These are phyloP conservation scores for Colletotrichum cuscutae DNA, from an alignment of 2,329 filamentous ascomycete species.

Conservation along the genomic window DNA sequence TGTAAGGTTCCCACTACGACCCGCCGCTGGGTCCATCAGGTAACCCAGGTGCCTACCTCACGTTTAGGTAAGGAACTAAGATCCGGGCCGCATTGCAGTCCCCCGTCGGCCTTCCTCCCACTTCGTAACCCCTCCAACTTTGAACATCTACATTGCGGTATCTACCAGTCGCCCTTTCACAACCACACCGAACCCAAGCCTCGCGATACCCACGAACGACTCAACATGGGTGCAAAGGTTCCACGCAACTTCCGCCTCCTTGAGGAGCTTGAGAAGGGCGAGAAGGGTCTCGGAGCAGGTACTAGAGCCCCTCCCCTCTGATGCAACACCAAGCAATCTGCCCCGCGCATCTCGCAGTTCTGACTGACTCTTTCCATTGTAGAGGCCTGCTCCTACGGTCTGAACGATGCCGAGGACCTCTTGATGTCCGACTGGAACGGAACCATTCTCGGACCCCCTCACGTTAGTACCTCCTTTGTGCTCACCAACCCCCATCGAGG, in stretches of 20 bases:
- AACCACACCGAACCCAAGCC: not conserved
- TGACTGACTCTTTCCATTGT: constrained; percentile 28
- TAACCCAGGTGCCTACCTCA: not conserved
- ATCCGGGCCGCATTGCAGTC: constrained; percentile 3
- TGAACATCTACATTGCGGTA: constrained; percentile 2
- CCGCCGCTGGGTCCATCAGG: not conserved
- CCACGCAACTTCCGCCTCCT: constrained; percentile 96
- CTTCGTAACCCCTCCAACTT: constrained; percentile 25
- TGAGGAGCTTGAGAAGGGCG: constrained; percentile 98
- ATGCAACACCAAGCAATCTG: not conserved
- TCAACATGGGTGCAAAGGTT: constrained; percentile 65
- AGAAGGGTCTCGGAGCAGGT: constrained; percentile 96
- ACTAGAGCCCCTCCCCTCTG: constrained; percentile 42
- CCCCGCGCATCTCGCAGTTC: constrained; percentile 13
- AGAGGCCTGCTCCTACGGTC: constrained; percentile 97
- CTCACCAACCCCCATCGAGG: not conserved
- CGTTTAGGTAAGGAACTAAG: constrained; percentile 19
- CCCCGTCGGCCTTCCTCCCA: constrained; percentile 6
- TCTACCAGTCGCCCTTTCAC: not conserved
- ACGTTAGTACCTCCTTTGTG: constrained; percentile 68
- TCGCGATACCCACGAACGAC: not conserved
- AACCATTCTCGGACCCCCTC: constrained; percentile 94
- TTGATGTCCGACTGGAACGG: constrained; percentile 99
- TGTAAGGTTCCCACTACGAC: not conserved
- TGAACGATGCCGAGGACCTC: constrained; percentile 93